phyloP scores from a whole-genome alignment of 148 eudicot genomes.

The Tetragonia tetragonoides region DNA sequence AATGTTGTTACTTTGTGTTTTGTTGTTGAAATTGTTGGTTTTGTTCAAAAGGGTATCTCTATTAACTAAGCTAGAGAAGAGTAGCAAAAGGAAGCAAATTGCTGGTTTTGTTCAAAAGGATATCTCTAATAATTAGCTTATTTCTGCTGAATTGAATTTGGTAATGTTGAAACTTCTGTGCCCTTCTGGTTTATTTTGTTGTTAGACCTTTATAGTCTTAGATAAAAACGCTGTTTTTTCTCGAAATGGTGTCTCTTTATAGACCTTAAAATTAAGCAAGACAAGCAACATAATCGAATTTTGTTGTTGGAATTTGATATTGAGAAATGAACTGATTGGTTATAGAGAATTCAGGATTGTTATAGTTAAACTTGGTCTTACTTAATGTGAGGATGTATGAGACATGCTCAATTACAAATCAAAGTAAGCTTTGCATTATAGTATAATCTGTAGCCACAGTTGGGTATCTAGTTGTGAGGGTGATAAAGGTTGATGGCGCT shows the following conservation, averaged over 20 bases:
- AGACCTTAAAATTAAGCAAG: neutral
- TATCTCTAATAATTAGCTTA: neutral
- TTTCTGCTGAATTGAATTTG: neutral
- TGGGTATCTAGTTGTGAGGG: neutral
- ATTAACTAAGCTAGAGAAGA: too few relatives aligned
- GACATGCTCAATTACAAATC: too few relatives aligned
- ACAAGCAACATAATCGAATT: neutral
- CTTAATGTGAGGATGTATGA: too few relatives aligned
- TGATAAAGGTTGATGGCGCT: neutral
- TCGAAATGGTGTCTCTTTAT: neutral
- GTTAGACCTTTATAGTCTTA: neutral
- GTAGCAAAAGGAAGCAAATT: neutral
- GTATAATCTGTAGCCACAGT: neutral
- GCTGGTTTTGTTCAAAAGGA: neutral
- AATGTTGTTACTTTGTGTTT: too few relatives aligned
- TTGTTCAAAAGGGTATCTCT: neutral
- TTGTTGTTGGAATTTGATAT: neutral
- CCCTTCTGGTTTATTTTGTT: too few relatives aligned
- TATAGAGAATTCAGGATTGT: neutral
- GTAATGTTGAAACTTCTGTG: too few relatives aligned
- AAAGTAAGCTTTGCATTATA: too few relatives aligned
- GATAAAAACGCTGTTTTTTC: neutral
- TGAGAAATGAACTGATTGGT: neutral
- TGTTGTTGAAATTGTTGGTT: neutral
- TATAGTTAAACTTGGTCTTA: too few relatives aligned